Conservation (phyloP, 305 asterid genomes). For the Fraxinus sp. region DNA sequence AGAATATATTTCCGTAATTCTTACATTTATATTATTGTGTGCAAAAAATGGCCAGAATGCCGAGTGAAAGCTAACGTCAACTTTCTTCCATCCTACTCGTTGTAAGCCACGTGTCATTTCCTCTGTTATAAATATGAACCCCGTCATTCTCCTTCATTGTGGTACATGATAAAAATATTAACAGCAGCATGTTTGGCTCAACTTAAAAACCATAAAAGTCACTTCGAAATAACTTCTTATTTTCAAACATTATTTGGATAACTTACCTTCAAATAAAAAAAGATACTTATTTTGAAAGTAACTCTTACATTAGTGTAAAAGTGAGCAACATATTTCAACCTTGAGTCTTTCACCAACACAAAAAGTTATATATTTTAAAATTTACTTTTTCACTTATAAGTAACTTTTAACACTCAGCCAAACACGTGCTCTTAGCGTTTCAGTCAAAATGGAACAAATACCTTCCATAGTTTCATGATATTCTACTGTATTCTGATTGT, state of each 20-base stretch:
- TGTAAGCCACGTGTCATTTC: slow-evolving; percentile 85
- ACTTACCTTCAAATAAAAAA: not conserved
- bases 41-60: slow-evolving; percentile 84
- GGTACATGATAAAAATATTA: not conserved
- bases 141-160: slow-evolving; percentile 15
- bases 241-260: not conserved
- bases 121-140: slow-evolving; percentile 40
- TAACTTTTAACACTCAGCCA: not conserved
- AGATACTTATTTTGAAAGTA: not conserved
- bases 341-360: not conserved
- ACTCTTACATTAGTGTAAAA: not conserved
- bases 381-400: not conserved
- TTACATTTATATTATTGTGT: slow-evolving; percentile 79
- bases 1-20: slow-evolving; percentile 13
- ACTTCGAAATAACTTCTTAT: not conserved
- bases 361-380: not conserved
- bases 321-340: not conserved
- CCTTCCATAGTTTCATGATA: slow-evolving; percentile 94
- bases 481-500: slow-evolving; percentile 43
- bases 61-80: slow-evolving; percentile 83
- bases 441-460: slow-evolving; percentile 12
- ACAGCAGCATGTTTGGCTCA: not conserved
- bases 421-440: not conserved
- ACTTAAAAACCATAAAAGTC: not conserved
- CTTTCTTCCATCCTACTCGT: slow-evolving; percentile 76